Evolutionary conservation across 805 yeast genomes (phyloP), one percentile per base, ranked within the genome.

Genomic region (Metschnikowia dekortorum): DNA sequence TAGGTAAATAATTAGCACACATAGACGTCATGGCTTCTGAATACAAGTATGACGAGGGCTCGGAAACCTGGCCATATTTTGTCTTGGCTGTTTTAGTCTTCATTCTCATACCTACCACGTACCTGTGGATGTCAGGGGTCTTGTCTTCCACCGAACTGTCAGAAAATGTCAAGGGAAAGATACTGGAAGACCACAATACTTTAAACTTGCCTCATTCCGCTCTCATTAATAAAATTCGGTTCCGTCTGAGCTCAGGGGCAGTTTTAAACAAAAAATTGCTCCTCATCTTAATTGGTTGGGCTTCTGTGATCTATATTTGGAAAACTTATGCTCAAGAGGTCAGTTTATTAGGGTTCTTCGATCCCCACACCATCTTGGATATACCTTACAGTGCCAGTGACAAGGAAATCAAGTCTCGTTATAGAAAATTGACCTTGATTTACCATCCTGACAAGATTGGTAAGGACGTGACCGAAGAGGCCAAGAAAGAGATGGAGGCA

Each of bases 21-120:
- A 10, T 13, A 41, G 31, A 39, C 39, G 43, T 37, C 36, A 70
- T 70, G 75, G 73, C 72, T 34, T 69, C 76, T 39, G 73, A 84
- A 60, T 87, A 86, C 67, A 82, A 83, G 39, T 90, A 90, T 67
- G 97, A 90, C 71, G 97, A 90, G 65, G 82, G 82, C 53, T 84
- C 91, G 45, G 94, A 88, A 60, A 89, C 94, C 1, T 90, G 97
- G 96, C 97, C 97, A 38, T 89, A 84, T 65, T 91, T 91, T 62
- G 80, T 86, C 47, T 66, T 87, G 62, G 90, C 97, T 2, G 70
- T 88, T 45, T 68, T 86, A 47, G 71, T 87, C 28, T 80, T 87
- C 52, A 79, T 83, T 16, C 74, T 88, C 52, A 65, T 89, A 37
- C 97, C 97, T 6, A 58, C 78, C 53, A 83, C 89, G 10, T 50